phyloP scores from a whole-genome alignment of 805 yeast species.

The Hanseniaspora valbyensis region DNA sequence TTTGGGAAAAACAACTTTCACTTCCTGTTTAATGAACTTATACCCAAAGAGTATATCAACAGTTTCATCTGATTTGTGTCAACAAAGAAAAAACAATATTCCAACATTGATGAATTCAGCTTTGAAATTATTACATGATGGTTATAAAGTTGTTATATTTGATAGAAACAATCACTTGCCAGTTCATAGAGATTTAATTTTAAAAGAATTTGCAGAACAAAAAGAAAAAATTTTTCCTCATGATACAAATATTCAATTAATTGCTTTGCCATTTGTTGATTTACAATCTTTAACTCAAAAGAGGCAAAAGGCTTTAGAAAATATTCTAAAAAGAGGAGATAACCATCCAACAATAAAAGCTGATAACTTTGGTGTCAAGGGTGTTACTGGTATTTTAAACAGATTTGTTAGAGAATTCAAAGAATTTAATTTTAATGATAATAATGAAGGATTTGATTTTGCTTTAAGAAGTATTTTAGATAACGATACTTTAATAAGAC shows the following conservation, averaged over 20 bases:
- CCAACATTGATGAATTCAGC: conserved; percentile 40
- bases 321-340: conserved; percentile 67
- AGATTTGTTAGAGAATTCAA: conserved; percentile 67
- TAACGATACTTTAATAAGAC: conserved; percentile 40
- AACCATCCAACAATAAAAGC: conserved; percentile 75
- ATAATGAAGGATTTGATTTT: conserved; percentile 32
- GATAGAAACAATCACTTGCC: conserved; percentile 76
- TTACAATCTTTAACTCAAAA: conserved; percentile 27
- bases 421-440: conserved; percentile 54
- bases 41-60: conserved; percentile 46
- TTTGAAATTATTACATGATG: conserved; percentile 30
- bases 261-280: conserved; percentile 42
- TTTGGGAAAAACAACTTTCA: conserved; percentile 85
- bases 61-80: conserved; percentile 74
- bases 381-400: conserved; percentile 52
- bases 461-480: conserved; percentile 35
- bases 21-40: conserved; percentile 45
- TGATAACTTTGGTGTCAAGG: conserved; percentile 35
- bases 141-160: conserved; percentile 44
- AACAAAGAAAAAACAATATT: conserved; percentile 37
- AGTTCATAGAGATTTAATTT: conserved; percentile 57
- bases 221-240: conserved; percentile 36
- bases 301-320: conserved; percentile 42
- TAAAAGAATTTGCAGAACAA: conserved; percentile 39
- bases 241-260: conserved; percentile 40